Conservation (phyloP, 2,329 filamentous ascomycete species). For the Fusarium lateritium region DNA sequence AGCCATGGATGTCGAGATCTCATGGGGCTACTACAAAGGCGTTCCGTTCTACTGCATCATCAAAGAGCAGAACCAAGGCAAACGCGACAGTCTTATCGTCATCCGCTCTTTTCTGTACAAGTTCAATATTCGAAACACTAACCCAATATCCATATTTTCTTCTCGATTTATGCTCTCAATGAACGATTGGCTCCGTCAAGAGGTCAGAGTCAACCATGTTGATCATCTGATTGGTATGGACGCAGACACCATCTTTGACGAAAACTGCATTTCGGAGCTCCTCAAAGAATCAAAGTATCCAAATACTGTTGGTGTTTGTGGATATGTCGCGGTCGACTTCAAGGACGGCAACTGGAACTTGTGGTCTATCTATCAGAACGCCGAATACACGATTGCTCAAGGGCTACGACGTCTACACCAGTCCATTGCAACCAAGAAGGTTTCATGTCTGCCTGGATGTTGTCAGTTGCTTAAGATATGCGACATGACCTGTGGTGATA, state of each 20-base stretch:
- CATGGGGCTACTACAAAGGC: slow-evolving; percentile 57
- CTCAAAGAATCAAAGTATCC: slow-evolving; percentile 54
- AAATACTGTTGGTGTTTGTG: slow-evolving; percentile 59
- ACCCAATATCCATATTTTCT: slow-evolving; percentile 56
- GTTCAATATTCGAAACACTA: slow-evolving; percentile 57
- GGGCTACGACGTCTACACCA: slow-evolving; percentile 46
- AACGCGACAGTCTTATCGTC: slow-evolving; percentile 60
- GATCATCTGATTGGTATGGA: slow-evolving; percentile 60
- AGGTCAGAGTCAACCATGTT: slow-evolving; percentile 51
- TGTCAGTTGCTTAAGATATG: slow-evolving; percentile 45
- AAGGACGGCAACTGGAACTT: slow-evolving; percentile 44
- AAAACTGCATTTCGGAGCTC: slow-evolving; percentile 56
- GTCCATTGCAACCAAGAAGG: slow-evolving; percentile 47
- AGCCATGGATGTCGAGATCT: slow-evolving; percentile 56
- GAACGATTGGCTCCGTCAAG: slow-evolving; percentile 50
- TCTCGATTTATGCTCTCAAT: slow-evolving; percentile 54
- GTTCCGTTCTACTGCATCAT: slow-evolving; percentile 59
- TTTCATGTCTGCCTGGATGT: slow-evolving; percentile 45
- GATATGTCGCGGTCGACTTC: slow-evolving; percentile 54
- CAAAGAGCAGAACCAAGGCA: slow-evolving; percentile 61
- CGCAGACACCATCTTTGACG: slow-evolving; percentile 58
- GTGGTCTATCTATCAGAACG: slow-evolving; percentile 47
- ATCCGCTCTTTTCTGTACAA: slow-evolving; percentile 59
- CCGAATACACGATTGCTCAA: slow-evolving; percentile 48
- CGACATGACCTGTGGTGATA: slow-evolving; percentile 45